phyloP scores from a whole-genome alignment of 2,329 filamentous ascomycete genomes.

The Pestalotiopsis sp. region DNA sequence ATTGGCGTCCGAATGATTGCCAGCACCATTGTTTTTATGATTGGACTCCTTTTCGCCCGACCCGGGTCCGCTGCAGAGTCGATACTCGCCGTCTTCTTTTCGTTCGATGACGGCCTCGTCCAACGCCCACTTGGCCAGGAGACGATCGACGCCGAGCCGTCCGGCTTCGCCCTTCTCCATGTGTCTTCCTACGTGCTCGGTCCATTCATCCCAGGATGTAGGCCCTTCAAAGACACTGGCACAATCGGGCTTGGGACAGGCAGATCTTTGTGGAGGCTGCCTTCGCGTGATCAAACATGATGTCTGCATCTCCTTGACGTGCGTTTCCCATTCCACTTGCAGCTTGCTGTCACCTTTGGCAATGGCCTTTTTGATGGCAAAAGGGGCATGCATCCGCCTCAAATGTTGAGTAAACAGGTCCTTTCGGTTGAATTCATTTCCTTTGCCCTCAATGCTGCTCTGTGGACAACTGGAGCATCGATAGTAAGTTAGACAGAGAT shows the following conservation, averaged over 20 bases:
- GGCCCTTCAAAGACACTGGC: slow-evolving; percentile 69
- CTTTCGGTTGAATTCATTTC: slow-evolving; percentile 83
- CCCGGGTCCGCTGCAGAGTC: slow-evolving; percentile 49
- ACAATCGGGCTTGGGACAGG: slow-evolving; percentile 75
- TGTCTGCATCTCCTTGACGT: slow-evolving; percentile 70
- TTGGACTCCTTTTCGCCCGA: slow-evolving; percentile 28
- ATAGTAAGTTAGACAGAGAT: slow-evolving; percentile 72
- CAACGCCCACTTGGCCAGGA: slow-evolving; percentile 64
- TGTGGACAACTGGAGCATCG: slow-evolving; percentile 64
- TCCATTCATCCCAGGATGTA: slow-evolving; percentile 84
- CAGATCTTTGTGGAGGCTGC: slow-evolving; percentile 69
- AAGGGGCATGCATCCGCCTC: slow-evolving; percentile 86
- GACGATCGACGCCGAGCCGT: slow-evolving; percentile 57
- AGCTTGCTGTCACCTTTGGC: slow-evolving; percentile 61
- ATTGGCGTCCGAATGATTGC: slow-evolving; percentile 32
- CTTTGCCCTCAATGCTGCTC: slow-evolving; percentile 44
- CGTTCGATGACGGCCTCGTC: slow-evolving; percentile 65
- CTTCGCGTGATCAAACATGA: slow-evolving; percentile 75
- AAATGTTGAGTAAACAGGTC: slow-evolving; percentile 95
- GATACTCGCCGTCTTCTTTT: slow-evolving; percentile 58
- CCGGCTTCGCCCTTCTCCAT: slow-evolving; percentile 74
- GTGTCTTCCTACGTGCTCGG: slow-evolving; percentile 89
- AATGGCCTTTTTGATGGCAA: slow-evolving; percentile 61
- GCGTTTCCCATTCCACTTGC: slow-evolving; percentile 64
- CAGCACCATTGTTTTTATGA: slow-evolving; percentile 24